Percentiles rank a stretch among this genome's conserved stretches.
Conservation (phyloP, 331 rosid genomes). For the Arachis monticola region DNA sequence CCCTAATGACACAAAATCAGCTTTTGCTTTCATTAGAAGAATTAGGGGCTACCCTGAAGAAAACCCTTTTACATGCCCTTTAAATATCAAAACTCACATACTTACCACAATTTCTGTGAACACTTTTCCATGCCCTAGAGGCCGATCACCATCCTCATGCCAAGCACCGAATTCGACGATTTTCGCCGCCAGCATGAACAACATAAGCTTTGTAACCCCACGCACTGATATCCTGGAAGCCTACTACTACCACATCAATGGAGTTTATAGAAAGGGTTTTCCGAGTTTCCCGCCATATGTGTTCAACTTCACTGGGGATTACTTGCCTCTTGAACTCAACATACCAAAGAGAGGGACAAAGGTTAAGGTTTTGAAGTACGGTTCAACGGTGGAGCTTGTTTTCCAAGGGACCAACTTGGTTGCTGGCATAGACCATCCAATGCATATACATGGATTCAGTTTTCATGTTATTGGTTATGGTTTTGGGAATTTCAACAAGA, state of each 20-base stretch:
- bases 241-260: constrained; percentile 47
- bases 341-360: constrained; percentile 42
- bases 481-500: constrained; percentile 53
- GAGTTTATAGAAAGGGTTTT: constrained; percentile 40
- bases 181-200: constrained; percentile 52
- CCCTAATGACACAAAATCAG: constrained; percentile 47
- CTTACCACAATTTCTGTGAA: constrained; percentile 46
- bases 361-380: constrained; percentile 54
- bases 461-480: constrained; percentile 66
- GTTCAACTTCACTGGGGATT: constrained; percentile 47
- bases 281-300: constrained; percentile 46
- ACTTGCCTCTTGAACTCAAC: constrained; percentile 24
- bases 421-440: constrained; percentile 49
- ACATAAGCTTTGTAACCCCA: constrained; percentile 50
- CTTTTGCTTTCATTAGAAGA: constrained; percentile 40
- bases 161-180: constrained; percentile 41
- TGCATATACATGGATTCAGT: constrained; percentile 59
- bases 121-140: constrained; percentile 37
- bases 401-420: constrained; percentile 54
- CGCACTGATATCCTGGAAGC: constrained; percentile 49
- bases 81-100: constrained; percentile 24
- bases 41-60: constrained; percentile 46
- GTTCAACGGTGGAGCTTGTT: constrained; percentile 52
- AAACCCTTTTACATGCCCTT: constrained; percentile 33
- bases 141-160: constrained; percentile 29